phyloP scores from a whole-genome alignment of 2,329 filamentous ascomycete genomes.

The Fusarium pseudonygamai region DNA sequence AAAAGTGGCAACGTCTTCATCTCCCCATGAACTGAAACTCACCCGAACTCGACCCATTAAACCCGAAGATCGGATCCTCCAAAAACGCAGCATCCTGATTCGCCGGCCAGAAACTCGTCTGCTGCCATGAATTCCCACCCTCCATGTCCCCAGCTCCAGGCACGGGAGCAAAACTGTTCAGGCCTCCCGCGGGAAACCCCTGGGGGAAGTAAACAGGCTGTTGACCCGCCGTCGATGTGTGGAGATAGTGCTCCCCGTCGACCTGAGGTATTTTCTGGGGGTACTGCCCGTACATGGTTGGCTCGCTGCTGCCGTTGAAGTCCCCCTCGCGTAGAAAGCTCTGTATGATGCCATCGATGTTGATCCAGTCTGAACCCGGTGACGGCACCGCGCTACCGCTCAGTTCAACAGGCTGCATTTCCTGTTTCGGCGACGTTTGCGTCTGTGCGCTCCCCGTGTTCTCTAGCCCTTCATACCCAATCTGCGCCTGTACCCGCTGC shows the following conservation, averaged over 20 bases:
- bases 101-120: conserved; percentile 4
- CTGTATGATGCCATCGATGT: conserved; percentile 51
- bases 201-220: conserved; percentile 14
- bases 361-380: conserved; percentile 40
- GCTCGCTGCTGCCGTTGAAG: background rate
- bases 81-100: conserved; percentile 27
- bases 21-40: conserved; percentile 30
- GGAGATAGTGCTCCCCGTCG: conserved; percentile 14
- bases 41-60: conserved; percentile 45
- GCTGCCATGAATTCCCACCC: conserved; percentile 10
- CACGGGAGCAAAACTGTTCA: background rate
- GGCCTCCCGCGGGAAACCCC: conserved; percentile 15
- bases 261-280: conserved; percentile 11
- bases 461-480: background rate
- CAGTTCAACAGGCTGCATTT: background rate
- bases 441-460: background rate
- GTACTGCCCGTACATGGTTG: background rate
- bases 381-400: conserved; percentile 2
- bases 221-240: background rate
- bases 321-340: conserved; percentile 45
- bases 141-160: background rate
- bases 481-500: background rate
- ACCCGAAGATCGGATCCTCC: conserved; percentile 47
- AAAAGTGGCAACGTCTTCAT: background rate
- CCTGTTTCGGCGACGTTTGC: background rate